Evolutionary conservation across 805 yeast species (phyloP).

Genomic region (Lachancea meyersii): DNA sequence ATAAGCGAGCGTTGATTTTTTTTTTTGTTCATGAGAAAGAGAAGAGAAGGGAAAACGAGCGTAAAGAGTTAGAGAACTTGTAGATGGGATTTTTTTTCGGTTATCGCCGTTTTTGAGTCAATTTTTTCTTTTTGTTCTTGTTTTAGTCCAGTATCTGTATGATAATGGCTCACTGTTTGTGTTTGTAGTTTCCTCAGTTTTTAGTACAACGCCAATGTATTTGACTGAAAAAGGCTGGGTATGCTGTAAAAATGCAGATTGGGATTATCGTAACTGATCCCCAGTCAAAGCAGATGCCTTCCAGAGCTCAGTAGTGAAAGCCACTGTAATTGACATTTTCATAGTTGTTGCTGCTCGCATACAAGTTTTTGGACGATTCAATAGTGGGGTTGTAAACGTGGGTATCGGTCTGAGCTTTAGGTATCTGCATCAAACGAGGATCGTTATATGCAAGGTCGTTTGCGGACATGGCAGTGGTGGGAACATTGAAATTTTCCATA

Average conservation of each 20-base stretch:
- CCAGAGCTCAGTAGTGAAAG: constrained; percentile 1
- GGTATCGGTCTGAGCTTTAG: constrained; percentile 4
- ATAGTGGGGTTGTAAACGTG: background rate
- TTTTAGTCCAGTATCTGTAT: background rate
- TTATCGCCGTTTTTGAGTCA: background rate
- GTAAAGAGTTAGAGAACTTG: background rate
- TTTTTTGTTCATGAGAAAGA: background rate
- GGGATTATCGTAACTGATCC: background rate
- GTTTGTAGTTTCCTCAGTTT: background rate
- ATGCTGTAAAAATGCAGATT: constrained; percentile 1
- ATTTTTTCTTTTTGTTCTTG: background rate
- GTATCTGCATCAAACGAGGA: constrained; percentile 7
- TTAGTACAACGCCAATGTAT: constrained; percentile 3
- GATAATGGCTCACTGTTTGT: background rate
- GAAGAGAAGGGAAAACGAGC: background rate
- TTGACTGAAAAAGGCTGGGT: constrained; percentile 2
- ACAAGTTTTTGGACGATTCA: constrained; percentile 4
- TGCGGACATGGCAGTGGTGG: constrained; percentile 2
- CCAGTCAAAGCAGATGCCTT: constrained; percentile 1
- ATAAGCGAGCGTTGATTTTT: constrained; percentile 2
- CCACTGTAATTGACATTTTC: constrained; percentile 4
- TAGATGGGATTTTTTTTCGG: background rate
- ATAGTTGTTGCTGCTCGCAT: constrained; percentile 1
- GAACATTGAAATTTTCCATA: constrained; percentile 1
- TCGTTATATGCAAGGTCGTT: constrained; percentile 8